phyloP scores from a whole-genome alignment of 352 stramenopile species.

The Phytophthora pini region DNA sequence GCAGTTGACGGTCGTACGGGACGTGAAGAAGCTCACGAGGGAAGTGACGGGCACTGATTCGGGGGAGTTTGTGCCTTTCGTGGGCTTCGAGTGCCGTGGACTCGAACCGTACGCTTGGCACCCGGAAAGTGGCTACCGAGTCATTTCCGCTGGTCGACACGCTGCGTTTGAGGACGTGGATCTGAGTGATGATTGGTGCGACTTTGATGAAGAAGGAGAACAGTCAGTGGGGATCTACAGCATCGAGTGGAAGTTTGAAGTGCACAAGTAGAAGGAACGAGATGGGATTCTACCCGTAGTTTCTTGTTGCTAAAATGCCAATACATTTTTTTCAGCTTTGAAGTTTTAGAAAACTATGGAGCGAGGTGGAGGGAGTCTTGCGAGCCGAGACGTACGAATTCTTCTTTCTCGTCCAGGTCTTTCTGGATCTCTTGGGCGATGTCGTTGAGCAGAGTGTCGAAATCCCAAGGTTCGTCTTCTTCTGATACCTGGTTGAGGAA shows the following conservation, averaged over 20 bases:
- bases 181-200: conserved; percentile 83
- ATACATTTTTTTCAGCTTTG: background rate
- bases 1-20: conserved; percentile 83
- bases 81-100: conserved; percentile 88
- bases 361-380: conserved; percentile 33
- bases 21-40: conserved; percentile 89
- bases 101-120: conserved; percentile 86
- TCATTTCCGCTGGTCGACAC: conserved; percentile 63
- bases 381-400: conserved; percentile 48
- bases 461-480: conserved; percentile 75
- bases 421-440: conserved; percentile 84
- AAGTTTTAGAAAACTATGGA: conserved; percentile 6
- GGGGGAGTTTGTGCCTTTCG: conserved; percentile 80
- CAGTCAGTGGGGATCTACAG: conserved; percentile 82
- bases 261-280: conserved; percentile 66
- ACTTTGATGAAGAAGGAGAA: conserved; percentile 85
- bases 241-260: conserved; percentile 84
- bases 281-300: too few relatives aligned
- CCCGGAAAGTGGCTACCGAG: conserved; percentile 77
- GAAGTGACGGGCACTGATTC: conserved; percentile 63
- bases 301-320: background rate
- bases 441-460: conserved; percentile 79
- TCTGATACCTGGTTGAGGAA: conserved; percentile 52
- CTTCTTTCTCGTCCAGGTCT: conserved; percentile 80
- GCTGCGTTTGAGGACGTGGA: conserved; percentile 84